These are phyloP conservation scores for Clitopilus hobsonii DNA, from an alignment of 768 basidiomycete genomes.

Conservation along the genomic window DNA sequence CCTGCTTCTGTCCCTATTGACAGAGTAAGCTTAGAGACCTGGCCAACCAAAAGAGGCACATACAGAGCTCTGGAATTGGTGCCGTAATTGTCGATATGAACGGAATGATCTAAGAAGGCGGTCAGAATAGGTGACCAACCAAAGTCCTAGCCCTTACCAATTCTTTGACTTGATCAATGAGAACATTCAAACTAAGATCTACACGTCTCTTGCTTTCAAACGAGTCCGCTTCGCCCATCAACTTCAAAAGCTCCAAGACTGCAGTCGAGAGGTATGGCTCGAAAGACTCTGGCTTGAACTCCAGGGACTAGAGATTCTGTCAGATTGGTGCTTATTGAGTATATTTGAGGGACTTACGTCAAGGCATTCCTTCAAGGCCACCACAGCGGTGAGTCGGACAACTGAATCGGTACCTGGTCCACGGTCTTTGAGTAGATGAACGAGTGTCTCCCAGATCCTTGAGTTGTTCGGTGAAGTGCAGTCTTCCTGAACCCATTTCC, in stretches of 20 bases:
- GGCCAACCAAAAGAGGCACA: conserved; percentile 19
- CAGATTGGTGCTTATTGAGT: background rate
- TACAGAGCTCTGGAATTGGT: conserved; percentile 72
- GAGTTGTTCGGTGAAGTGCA: conserved; percentile 55
- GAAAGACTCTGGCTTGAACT: conserved; percentile 61
- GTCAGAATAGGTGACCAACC: too few relatives aligned
- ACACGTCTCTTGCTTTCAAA: conserved; percentile 75
- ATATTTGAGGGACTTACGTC: conserved; percentile 52
- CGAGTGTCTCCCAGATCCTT: conserved; percentile 75
- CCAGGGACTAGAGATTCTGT: conserved; percentile 43
- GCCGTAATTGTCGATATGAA: conserved; percentile 54
- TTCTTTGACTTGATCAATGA: conserved; percentile 55
- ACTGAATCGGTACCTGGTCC: conserved; percentile 74
- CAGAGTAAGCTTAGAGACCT: conserved; percentile 3
- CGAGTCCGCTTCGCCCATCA: conserved; percentile 71
- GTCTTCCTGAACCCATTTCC: conserved; percentile 79
- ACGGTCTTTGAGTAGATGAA: conserved; percentile 69
- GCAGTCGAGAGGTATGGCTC: conserved; percentile 60
- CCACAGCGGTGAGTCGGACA: conserved; percentile 81
- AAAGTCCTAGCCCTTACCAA: too few relatives aligned
- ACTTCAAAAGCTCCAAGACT: conserved; percentile 60
- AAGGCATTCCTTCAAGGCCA: conserved; percentile 75
- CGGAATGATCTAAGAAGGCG: conserved; percentile 72
- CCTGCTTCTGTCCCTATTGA: conserved; percentile 62
- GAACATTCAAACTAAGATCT: conserved; percentile 59